Evolutionary conservation across 805 yeast species (phyloP).

Genomic region (Saccharomycopsis schoenii): DNA sequence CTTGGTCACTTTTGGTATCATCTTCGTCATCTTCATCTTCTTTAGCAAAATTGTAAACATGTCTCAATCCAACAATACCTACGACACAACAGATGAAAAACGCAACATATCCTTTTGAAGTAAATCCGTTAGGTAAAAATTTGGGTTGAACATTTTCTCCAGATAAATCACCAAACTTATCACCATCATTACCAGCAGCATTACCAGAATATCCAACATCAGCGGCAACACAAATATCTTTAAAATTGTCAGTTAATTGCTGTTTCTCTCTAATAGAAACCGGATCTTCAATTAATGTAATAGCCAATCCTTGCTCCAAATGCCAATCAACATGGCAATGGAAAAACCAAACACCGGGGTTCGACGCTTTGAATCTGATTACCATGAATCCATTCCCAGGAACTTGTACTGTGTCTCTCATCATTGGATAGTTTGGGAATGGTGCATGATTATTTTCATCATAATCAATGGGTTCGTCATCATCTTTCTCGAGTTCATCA

Average conservation of each 20-base stretch:
- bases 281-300: slow-evolving; percentile 66
- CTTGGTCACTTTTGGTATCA: slow-evolving; percentile 30
- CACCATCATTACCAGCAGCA: slow-evolving; percentile 57
- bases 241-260: slow-evolving; percentile 38
- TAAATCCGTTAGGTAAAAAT: slow-evolving; percentile 65
- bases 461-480: slow-evolving; percentile 48
- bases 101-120: slow-evolving; percentile 60
- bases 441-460: slow-evolving; percentile 33
- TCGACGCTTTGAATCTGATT: slow-evolving; percentile 65
- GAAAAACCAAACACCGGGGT: slow-evolving; percentile 92
- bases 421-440: slow-evolving; percentile 50
- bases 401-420: slow-evolving; percentile 64
- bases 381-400: slow-evolving; percentile 61
- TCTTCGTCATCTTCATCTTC: slow-evolving; percentile 65
- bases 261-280: slow-evolving; percentile 35
- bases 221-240: slow-evolving; percentile 38
- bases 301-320: slow-evolving; percentile 70
- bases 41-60: slow-evolving; percentile 57
- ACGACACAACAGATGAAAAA: slow-evolving; percentile 40
- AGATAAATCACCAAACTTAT: slow-evolving; percentile 41
- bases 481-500: not conserved
- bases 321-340: slow-evolving; percentile 91
- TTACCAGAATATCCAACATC: slow-evolving; percentile 46
- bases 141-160: slow-evolving; percentile 53
- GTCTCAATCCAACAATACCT: slow-evolving; percentile 50